These are phyloP conservation scores for Solanum ossicruentum DNA, from an alignment of 257 asterid genomes.

Conservation along the genomic window DNA sequence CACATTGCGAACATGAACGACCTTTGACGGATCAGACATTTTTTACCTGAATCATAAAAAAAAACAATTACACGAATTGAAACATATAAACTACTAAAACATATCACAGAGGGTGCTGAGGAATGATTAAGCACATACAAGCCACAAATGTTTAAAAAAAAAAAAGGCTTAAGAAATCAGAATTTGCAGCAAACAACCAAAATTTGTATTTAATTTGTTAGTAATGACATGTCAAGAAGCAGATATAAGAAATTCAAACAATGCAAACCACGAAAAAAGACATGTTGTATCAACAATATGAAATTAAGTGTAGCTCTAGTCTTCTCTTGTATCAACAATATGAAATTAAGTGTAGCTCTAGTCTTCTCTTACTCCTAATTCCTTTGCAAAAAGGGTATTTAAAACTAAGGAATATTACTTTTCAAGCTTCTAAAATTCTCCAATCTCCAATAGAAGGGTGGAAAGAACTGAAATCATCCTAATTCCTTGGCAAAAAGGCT, in stretches of 20 bases:
- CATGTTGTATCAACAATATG: not conserved
- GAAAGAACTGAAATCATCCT: not conserved
- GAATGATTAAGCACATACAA: not conserved
- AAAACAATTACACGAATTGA: not conserved
- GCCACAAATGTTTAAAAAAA: not conserved
- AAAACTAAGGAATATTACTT: not conserved
- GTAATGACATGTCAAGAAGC: not conserved
- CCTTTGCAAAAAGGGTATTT: not conserved
- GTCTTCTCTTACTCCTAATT: not conserved
- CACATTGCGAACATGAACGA: conserved; percentile 91
- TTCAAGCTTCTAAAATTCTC: not conserved
- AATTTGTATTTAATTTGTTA: not conserved
- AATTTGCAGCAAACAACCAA: not conserved
- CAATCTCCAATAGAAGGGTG: not conserved
- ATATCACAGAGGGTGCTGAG: not conserved
- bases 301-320: not conserved
- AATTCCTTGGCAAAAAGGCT: not conserved
- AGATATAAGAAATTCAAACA: not conserved
- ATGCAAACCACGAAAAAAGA: not conserved
- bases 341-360: not conserved
- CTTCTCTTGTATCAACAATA: not conserved
- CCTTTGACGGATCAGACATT: conserved; percentile 94
- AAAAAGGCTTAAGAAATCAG: not conserved
- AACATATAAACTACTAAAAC: not conserved
- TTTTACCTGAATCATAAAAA: conserved; percentile 24